Evolutionary conservation across 2,329 filamentous ascomycete genomes (phyloP).

Genomic region (Dothideomycetes sp.): DNA sequence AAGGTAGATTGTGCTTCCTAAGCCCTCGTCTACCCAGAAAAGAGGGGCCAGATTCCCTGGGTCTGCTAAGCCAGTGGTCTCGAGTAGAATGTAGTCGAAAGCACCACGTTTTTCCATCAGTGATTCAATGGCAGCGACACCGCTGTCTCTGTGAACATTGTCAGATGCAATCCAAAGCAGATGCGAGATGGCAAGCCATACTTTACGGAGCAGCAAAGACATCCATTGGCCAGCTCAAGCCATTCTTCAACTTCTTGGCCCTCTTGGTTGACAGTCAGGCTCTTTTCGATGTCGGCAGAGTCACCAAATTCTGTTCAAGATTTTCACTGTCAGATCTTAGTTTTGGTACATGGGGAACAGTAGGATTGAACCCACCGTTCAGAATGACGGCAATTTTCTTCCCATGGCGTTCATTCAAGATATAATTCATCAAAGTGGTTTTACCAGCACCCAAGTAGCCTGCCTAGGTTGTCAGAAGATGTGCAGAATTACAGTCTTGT

Average conservation of each 20-base stretch:
- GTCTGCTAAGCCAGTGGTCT: constrained; percentile 91
- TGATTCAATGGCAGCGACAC: constrained; percentile 89
- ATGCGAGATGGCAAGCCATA: constrained; percentile 30
- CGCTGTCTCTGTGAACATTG: constrained; percentile 57
- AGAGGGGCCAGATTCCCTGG: constrained; percentile 90
- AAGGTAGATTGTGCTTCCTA: constrained; percentile 90
- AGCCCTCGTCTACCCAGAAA: constrained; percentile 95
- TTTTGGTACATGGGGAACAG: neutral
- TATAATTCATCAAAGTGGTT: constrained; percentile 91
- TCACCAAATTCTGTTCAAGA: constrained; percentile 29
- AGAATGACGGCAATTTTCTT: constrained; percentile 98
- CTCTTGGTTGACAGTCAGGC: constrained; percentile 72
- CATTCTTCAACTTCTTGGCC: constrained; percentile 82
- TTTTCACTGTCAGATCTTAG: constrained; percentile 9
- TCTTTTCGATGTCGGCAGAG: constrained; percentile 87
- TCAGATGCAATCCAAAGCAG: neutral
- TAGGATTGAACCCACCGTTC: constrained; percentile 53
- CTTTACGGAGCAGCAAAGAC: constrained; percentile 97
- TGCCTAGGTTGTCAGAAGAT: constrained; percentile 28
- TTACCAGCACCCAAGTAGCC: constrained; percentile 94
- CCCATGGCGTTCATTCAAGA: constrained; percentile 86
- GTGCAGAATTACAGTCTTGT: neutral
- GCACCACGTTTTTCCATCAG: constrained; percentile 88
- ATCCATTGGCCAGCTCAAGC: constrained; percentile 92
- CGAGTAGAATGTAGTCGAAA: constrained; percentile 95